phyloP scores from a whole-genome alignment of 1,284 basidiomycete species.

The Apiotrichum gracile region DNA sequence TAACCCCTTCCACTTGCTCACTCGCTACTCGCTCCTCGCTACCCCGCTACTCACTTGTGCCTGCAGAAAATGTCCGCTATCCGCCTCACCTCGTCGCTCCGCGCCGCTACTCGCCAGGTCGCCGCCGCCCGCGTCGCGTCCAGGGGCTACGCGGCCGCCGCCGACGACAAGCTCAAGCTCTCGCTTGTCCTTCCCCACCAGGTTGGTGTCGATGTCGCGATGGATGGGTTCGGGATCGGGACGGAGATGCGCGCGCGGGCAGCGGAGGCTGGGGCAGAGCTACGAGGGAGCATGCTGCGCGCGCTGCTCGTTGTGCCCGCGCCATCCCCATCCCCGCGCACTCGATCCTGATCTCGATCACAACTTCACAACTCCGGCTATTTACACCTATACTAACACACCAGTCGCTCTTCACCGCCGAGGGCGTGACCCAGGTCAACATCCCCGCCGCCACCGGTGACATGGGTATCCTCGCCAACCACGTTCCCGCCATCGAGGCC shows the following conservation, averaged over 20 bases:
- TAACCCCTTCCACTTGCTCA: neutral
- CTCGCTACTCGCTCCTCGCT: neutral
- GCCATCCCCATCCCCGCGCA: neutral
- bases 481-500: slow-evolving; percentile 88
- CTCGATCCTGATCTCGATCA: neutral
- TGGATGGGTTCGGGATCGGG: neutral
- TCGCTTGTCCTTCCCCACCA: slow-evolving; percentile 89
- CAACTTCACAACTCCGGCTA: neutral
- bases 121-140: slow-evolving; percentile 51
- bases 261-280: too few species aligned
- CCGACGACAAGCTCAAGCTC: slow-evolving; percentile 62
- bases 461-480: slow-evolving; percentile 97
- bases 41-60: neutral
- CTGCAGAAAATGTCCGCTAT: slow-evolving; percentile 35
- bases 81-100: slow-evolving; percentile 41
- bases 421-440: slow-evolving; percentile 90
- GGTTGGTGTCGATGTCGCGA: slow-evolving; percentile 53
- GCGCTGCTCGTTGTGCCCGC: too few species aligned
- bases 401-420: slow-evolving; percentile 77
- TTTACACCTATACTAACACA: slow-evolving; percentile 6
- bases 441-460: slow-evolving; percentile 88
- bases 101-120: slow-evolving; percentile 36
- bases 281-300: too few species aligned
- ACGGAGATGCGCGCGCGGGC: neutral
- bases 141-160: slow-evolving; percentile 76